These are phyloP conservation scores for Dryas alaskensis DNA, from an alignment of 306 rosid species.

Conservation along the genomic window DNA sequence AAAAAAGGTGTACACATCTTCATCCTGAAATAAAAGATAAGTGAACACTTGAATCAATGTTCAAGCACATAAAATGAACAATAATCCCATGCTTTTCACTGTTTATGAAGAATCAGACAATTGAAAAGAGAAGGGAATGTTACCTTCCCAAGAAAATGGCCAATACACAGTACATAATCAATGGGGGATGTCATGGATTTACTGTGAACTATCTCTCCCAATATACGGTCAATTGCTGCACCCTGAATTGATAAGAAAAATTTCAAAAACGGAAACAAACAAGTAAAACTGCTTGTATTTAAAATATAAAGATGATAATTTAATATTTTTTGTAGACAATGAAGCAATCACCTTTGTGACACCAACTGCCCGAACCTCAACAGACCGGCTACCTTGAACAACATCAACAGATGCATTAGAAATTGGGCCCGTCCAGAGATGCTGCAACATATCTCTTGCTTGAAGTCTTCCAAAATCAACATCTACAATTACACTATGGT, in stretches of 20 bases:
- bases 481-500: conserved; percentile 45
- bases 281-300: conserved; percentile 3
- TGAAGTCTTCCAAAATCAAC: conserved; percentile 88
- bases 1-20: conserved; percentile 85
- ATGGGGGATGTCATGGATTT: conserved; percentile 89
- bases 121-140: conserved; percentile 2
- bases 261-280: neutral
- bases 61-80: neutral
- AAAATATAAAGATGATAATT: conserved; percentile 19
- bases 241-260: conserved; percentile 48
- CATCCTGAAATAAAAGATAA: conserved; percentile 58
- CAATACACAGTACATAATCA: conserved; percentile 82
- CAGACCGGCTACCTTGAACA: conserved; percentile 94
- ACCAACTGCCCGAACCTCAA: conserved; percentile 92
- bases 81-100: neutral
- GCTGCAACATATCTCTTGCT: conserved; percentile 97
- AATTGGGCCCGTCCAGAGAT: conserved; percentile 97
- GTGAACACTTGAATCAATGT: neutral
- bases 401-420: conserved; percentile 93
- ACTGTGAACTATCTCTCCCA: conserved; percentile 95
- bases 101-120: neutral
- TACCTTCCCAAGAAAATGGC: conserved; percentile 97
- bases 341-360: conserved; percentile 72
- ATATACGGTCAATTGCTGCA: conserved; percentile 93
- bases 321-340: conserved; percentile 11